Conservation (phyloP, 257 asterid genomes). For the Echites panduratus region DNA sequence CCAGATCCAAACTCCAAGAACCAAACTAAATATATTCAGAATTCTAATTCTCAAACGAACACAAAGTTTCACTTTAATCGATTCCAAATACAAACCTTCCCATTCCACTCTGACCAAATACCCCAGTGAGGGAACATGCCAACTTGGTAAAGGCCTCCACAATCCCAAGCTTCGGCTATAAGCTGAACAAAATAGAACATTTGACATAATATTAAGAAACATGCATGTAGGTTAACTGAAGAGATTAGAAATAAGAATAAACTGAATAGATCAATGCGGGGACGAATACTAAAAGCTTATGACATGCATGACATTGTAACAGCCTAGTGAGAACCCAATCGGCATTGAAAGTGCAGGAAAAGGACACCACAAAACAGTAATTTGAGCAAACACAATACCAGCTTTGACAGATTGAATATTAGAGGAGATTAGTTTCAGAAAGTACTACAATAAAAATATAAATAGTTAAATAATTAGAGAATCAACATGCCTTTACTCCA, state of each 20-base stretch:
- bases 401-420: neutral
- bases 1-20: neutral
- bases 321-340: neutral
- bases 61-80: neutral
- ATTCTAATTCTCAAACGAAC: neutral
- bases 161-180: slow-evolving; percentile 99
- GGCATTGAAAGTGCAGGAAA: neutral
- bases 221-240: neutral
- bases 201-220: slow-evolving; percentile 2
- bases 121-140: slow-evolving; percentile 96
- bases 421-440: neutral
- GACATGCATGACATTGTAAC: neutral
- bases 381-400: neutral
- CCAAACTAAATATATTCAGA: neutral
- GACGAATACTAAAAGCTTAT: neutral
- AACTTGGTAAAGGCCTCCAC: slow-evolving; percentile 99
- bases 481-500: slow-evolving; percentile 68
- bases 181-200: slow-evolving; percentile 44
- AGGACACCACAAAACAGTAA: neutral
- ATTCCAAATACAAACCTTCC: slow-evolving; percentile 54
- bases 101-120: slow-evolving; percentile 99
- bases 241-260: neutral
- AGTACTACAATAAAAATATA: neutral
- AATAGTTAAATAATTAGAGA: slow-evolving; percentile 3
- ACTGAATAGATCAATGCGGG: neutral